Evolutionary conservation across 257 asterid species (phyloP).

Genomic region (Eustoma russellianum): DNA sequence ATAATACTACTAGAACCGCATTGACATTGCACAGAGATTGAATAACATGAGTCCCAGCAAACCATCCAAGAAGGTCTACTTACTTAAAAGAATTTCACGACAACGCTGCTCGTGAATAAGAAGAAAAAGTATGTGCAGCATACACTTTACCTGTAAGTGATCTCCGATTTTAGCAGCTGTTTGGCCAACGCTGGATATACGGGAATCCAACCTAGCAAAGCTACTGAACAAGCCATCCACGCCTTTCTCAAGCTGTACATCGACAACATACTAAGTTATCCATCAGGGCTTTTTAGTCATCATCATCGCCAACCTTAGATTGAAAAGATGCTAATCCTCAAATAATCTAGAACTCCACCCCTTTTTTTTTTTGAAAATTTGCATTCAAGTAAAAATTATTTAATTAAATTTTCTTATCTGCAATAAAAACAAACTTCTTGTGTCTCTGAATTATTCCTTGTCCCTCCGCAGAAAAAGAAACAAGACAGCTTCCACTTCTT

Average conservation of each 20-base stretch:
- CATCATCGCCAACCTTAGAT: no score
- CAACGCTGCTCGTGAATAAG: no score
- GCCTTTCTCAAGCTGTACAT: slow-evolving; percentile 89
- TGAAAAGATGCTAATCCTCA: no score
- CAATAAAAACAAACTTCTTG: no score
- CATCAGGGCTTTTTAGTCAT: not conserved
- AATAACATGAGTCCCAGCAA: not conserved
- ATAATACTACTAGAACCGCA: not conserved
- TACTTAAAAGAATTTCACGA: not conserved
- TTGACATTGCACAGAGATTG: not conserved
- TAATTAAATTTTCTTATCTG: no score
- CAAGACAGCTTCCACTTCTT: not conserved
- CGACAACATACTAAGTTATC: slow-evolving; percentile 4
- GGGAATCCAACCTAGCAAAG: slow-evolving; percentile 90
- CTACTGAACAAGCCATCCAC: slow-evolving; percentile 95
- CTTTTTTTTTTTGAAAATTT: no score
- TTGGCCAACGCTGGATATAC: slow-evolving; percentile 98
- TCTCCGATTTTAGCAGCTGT: slow-evolving; percentile 99
- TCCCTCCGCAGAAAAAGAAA: not conserved
- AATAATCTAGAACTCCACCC: no score
- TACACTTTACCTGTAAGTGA: slow-evolving; percentile 71
- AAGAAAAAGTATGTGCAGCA: not conserved
- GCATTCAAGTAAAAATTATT: no score
- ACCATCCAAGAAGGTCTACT: not conserved
- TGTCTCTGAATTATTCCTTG: no score